Evolutionary conservation across 768 basidiomycete species (phyloP).

Genomic region (Trametes sanguinea): DNA sequence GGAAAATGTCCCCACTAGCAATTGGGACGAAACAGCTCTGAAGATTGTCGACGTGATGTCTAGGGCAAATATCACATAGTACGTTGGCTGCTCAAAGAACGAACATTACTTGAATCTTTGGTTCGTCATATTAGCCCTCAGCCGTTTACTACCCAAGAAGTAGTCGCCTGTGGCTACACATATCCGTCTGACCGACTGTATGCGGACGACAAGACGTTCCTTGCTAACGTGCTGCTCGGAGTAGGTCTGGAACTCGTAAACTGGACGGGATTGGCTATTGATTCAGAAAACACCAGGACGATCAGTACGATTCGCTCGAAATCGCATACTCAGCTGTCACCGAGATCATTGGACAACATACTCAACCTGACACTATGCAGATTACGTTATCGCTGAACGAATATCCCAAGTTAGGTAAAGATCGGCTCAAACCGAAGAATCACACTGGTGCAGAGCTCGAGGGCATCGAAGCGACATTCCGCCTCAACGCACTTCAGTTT

Average conservation of each 20-base stretch:
- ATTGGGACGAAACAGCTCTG: slow-evolving; percentile 56
- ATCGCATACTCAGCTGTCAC: slow-evolving; percentile 43
- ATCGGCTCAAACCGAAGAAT: background rate
- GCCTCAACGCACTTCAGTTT: slow-evolving; percentile 37
- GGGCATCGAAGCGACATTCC: slow-evolving; percentile 37
- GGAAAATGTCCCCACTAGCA: slow-evolving; percentile 41
- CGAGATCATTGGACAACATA: slow-evolving; percentile 10
- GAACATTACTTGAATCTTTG: background rate
- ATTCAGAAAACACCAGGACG: slow-evolving; percentile 35
- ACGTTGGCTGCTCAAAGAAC: slow-evolving; percentile 24
- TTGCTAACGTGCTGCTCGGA: slow-evolving; percentile 48
- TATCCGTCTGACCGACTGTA: slow-evolving; percentile 49
- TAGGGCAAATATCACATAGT: slow-evolving; percentile 49
- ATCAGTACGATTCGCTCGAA: slow-evolving; percentile 53
- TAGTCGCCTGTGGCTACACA: slow-evolving; percentile 41
- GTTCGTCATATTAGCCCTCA: slow-evolving; percentile 49
- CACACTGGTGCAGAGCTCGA: background rate
- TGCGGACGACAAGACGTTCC: slow-evolving; percentile 51
- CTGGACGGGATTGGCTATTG: slow-evolving; percentile 17
- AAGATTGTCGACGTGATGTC: slow-evolving; percentile 53
- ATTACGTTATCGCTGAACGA: slow-evolving; percentile 7
- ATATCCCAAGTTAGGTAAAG: slow-evolving; percentile 21
- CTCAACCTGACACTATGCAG: background rate
- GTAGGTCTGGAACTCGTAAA: slow-evolving; percentile 14
- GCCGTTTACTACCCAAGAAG: slow-evolving; percentile 48